Evolutionary conservation across 768 basidiomycete species (phyloP).

Genomic region (Cantharellus anzutake): DNA sequence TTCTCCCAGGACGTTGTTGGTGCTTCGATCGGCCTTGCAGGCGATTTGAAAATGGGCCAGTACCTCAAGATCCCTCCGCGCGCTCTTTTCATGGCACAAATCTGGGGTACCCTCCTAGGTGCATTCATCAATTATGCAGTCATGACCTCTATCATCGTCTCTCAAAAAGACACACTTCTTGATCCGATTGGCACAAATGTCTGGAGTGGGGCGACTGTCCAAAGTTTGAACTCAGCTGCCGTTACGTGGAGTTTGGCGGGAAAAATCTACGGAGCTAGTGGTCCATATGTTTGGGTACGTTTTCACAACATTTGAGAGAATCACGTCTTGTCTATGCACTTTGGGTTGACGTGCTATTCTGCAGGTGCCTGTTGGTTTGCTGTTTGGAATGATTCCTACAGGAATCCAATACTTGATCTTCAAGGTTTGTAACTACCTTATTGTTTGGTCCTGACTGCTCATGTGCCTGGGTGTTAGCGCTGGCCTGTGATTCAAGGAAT

Average conservation of each 20-base stretch:
- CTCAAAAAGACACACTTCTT: slow-evolving; percentile 23
- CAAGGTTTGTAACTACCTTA: slow-evolving; percentile 20
- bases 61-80: slow-evolving; percentile 51
- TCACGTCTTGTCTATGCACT: slow-evolving; percentile 24
- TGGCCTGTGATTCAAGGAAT: slow-evolving; percentile 37
- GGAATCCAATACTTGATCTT: slow-evolving; percentile 34
- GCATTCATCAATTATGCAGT: slow-evolving; percentile 21
- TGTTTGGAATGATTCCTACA: slow-evolving; percentile 36
- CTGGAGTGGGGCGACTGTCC: slow-evolving; percentile 36
- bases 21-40: slow-evolving; percentile 26
- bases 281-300: slow-evolving; percentile 34
- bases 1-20: background rate
- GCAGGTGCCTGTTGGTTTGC: background rate
- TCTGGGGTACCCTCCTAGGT: slow-evolving; percentile 45
- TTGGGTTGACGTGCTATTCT: background rate
- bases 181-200: slow-evolving; percentile 37
- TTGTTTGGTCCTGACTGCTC: background rate
- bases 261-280: slow-evolving; percentile 32
- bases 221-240: slow-evolving; percentile 36
- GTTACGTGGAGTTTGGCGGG: slow-evolving; percentile 48
- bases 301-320: background rate
- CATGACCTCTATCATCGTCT: slow-evolving; percentile 19
- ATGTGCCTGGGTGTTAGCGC: slow-evolving; percentile 18
- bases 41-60: slow-evolving; percentile 18
- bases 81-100: slow-evolving; percentile 41